Percentiles rank a stretch among this genome's conserved stretches.
Conservation (phyloP, 2,329 filamentous ascomycete species). For the Stenocarpella maydis region DNA sequence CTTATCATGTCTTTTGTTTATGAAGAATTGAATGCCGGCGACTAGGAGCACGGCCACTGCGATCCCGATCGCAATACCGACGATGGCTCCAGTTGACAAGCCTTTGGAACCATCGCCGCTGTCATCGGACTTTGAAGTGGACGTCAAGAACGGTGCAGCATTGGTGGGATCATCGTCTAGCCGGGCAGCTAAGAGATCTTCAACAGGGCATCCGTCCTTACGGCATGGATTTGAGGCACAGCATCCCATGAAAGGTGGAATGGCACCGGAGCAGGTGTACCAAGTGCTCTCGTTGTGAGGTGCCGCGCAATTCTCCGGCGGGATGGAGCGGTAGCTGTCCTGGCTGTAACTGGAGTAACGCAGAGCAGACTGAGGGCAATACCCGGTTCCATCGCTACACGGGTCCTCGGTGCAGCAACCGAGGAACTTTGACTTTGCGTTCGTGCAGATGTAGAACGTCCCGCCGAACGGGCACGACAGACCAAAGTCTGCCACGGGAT, state of each 20-base stretch:
- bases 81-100: slow-evolving; percentile 35
- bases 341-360: slow-evolving; percentile 42
- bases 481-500: slow-evolving; percentile 21
- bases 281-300: slow-evolving; percentile 40
- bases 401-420: slow-evolving; percentile 52
- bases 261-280: slow-evolving; percentile 45
- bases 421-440: slow-evolving; percentile 45
- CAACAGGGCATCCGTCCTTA: slow-evolving; percentile 36
- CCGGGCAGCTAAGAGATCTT: slow-evolving; percentile 40
- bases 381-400: slow-evolving; percentile 43
- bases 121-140: not conserved
- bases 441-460: slow-evolving; percentile 48
- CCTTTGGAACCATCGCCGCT: not conserved
- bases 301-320: slow-evolving; percentile 44
- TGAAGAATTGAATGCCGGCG: not conserved
- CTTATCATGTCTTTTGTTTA: slow-evolving; percentile 6
- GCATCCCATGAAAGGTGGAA: slow-evolving; percentile 51
- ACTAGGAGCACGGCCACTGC: slow-evolving; percentile 28
- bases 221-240: slow-evolving; percentile 47
- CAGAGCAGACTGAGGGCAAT: slow-evolving; percentile 45
- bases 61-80: slow-evolving; percentile 35
- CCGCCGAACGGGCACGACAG: slow-evolving; percentile 43
- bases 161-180: slow-evolving; percentile 38
- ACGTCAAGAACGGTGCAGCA: slow-evolving; percentile 37
- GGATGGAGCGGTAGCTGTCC: slow-evolving; percentile 41